Percentiles rank a stretch among this genome's conserved stretches.
phyloP scores from a whole-genome alignment of 192 early-diverging fungal genomes.

The Globomyces pollinis-pini region DNA sequence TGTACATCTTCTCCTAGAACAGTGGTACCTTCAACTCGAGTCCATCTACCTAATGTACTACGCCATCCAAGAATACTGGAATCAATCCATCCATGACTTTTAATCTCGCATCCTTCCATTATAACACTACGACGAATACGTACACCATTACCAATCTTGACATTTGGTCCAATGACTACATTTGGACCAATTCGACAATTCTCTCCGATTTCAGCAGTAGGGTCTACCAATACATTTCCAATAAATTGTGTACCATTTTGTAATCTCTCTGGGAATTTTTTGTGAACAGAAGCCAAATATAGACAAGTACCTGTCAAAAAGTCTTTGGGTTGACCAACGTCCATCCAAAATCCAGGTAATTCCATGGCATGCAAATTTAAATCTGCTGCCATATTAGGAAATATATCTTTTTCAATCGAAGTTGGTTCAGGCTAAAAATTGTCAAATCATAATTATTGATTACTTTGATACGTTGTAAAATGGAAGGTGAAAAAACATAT shows the following conservation, averaged over 20 bases:
- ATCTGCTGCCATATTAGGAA: constrained; percentile 87
- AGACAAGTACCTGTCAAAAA: constrained; percentile 91
- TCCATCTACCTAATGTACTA: constrained; percentile 89
- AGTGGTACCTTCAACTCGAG: constrained; percentile 86
- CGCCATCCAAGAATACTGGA: constrained; percentile 94
- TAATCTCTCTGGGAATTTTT: constrained; percentile 65
- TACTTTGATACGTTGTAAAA: constrained; percentile 84
- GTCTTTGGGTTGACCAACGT: constrained; percentile 99
- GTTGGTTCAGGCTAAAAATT: constrained; percentile 72
- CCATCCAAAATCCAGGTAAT: constrained; percentile 97
- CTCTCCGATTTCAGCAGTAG: constrained; percentile 86
- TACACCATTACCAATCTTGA: constrained; percentile 89
- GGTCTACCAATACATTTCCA: constrained; percentile 89
- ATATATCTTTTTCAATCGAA: constrained; percentile 97
- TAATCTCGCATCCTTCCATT: constrained; percentile 73
- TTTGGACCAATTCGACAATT: constrained; percentile 97
- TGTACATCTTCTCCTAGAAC: constrained; percentile 97
- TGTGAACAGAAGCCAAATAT: constrained; percentile 77
- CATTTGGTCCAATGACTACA: constrained; percentile 89
- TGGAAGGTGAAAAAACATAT: constrained; percentile 90
- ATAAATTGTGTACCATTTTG: constrained; percentile 49
- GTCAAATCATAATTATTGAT: not conserved
- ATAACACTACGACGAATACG: constrained; percentile 82
- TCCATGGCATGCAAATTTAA: constrained; percentile 85
- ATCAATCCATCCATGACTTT: constrained; percentile 86